Conservation (phyloP, 2,329 filamentous ascomycete genomes). For the Hypoxylon sp. region DNA sequence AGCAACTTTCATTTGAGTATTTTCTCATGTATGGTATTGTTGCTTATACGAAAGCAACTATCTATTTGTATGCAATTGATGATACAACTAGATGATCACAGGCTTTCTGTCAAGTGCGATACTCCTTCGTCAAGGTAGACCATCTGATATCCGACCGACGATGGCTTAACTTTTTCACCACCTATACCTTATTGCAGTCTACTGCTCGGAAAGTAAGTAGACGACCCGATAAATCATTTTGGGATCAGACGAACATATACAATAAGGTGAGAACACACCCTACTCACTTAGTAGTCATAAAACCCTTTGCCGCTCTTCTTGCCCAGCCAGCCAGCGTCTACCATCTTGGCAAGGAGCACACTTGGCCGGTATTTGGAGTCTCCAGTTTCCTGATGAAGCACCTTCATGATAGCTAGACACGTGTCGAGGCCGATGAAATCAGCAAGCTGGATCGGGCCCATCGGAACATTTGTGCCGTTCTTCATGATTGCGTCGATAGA, state of each 20-base stretch:
- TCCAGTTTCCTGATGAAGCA: slow-evolving; percentile 87
- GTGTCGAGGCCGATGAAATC: slow-evolving; percentile 98
- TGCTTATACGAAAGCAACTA: not conserved
- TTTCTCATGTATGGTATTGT: not conserved
- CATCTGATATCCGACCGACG: not conserved
- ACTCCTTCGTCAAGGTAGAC: not conserved
- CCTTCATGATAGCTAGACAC: slow-evolving; percentile 96
- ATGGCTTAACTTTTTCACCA: not conserved
- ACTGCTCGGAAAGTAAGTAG: not conserved
- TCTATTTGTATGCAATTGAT: not conserved
- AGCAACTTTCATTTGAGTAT: not conserved
- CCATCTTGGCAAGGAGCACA: slow-evolving; percentile 90
- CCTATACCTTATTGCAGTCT: not conserved
- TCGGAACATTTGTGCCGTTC: slow-evolving; percentile 97
- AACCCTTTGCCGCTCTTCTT: slow-evolving; percentile 98
- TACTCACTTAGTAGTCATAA: slow-evolving; percentile 74
- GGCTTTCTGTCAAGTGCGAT: not conserved
- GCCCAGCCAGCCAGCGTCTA: slow-evolving; percentile 95
- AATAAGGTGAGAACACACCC: slow-evolving; percentile 1
- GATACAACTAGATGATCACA: not conserved
- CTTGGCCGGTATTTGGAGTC: slow-evolving; percentile 96
- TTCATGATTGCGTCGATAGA: slow-evolving; percentile 99
- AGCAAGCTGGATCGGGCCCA: slow-evolving; percentile 92
- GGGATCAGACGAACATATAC: not conserved
- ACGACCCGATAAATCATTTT: not conserved